phyloP scores from a whole-genome alignment of 306 rosid species.

The Lathyrus aphaca region DNA sequence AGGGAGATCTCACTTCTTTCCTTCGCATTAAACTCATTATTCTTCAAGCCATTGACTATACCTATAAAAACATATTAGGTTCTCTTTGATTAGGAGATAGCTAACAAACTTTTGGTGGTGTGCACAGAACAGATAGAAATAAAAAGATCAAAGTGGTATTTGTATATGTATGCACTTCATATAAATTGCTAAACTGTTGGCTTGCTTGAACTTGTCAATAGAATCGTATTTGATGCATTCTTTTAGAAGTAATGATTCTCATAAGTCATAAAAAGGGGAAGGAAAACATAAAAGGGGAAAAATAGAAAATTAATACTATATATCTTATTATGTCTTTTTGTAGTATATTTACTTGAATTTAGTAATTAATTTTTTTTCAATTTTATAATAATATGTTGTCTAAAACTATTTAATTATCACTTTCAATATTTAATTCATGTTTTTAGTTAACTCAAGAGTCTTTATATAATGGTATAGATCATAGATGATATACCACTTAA shows the following conservation, averaged over 20 bases:
- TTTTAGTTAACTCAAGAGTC: too few relatives aligned
- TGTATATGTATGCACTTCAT: neutral
- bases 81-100: slow-evolving; percentile 25
- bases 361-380: too few relatives aligned
- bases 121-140: neutral
- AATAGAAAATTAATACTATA: neutral
- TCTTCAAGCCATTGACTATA: slow-evolving; percentile 65
- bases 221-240: neutral
- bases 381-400: too few relatives aligned
- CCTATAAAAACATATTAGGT: slow-evolving; percentile 56
- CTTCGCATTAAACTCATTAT: slow-evolving; percentile 55
- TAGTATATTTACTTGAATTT: too few relatives aligned
- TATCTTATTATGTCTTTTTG: too few relatives aligned
- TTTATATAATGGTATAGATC: too few relatives aligned
- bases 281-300: neutral
- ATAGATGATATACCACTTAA: slow-evolving; percentile 61
- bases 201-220: slow-evolving; percentile 29
- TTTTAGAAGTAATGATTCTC: neutral
- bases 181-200: slow-evolving; percentile 15
- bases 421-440: too few relatives aligned
- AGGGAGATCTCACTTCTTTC: slow-evolving; percentile 62
- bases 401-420: too few relatives aligned
- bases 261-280: neutral
- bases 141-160: slow-evolving; percentile 14
- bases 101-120: neutral